A percentile compares a stretch with the other conserved stretches of the same genome.
These are phyloP conservation scores for Venturia carpophila DNA, from an alignment of 2,329 filamentous ascomycete genomes.

Conservation along the genomic window DNA sequence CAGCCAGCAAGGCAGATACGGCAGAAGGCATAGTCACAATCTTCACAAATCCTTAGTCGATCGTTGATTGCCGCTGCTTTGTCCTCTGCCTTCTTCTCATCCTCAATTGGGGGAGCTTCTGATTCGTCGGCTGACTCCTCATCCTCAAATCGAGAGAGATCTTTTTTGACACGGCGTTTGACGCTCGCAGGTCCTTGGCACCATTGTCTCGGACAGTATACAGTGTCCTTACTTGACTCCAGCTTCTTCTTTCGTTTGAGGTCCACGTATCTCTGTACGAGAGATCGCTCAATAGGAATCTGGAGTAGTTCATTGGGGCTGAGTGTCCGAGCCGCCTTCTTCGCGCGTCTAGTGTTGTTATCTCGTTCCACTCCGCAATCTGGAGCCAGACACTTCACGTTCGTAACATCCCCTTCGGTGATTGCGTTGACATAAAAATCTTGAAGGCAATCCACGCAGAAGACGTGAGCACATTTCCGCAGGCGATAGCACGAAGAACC, in stretches of 20 bases:
- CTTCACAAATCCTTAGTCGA: conserved; percentile 74
- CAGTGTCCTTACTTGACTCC: conserved; percentile 81
- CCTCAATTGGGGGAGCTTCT: neutral
- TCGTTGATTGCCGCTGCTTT: conserved; percentile 37
- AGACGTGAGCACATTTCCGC: conserved; percentile 80
- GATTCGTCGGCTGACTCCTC: conserved; percentile 7
- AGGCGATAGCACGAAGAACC: conserved; percentile 73
- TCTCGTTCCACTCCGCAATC: conserved; percentile 60
- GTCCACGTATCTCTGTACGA: conserved; percentile 76
- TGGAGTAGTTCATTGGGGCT: conserved; percentile 70
- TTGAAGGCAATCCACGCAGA: conserved; percentile 78
- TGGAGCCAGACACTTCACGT: conserved; percentile 72
- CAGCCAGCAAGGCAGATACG: conserved; percentile 67
- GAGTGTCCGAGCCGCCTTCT: conserved; percentile 59
- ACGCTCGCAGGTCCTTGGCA: conserved; percentile 78
- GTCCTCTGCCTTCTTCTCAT: conserved; percentile 19
- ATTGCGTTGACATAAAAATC: conserved; percentile 90
- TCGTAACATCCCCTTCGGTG: conserved; percentile 69
- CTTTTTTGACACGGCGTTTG: conserved; percentile 35
- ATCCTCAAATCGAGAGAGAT: conserved; percentile 3
- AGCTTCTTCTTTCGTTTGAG: conserved; percentile 89
- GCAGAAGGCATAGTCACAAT: conserved; percentile 87
- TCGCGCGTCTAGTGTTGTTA: conserved; percentile 30
- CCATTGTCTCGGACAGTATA: conserved; percentile 89
- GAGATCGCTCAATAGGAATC: conserved; percentile 49